Evolutionary conservation across 176 grass and related monocot genomes (phyloP), one percentile per base, ranked within the genome.

Genomic region (Aegilops tauschii): DNA sequence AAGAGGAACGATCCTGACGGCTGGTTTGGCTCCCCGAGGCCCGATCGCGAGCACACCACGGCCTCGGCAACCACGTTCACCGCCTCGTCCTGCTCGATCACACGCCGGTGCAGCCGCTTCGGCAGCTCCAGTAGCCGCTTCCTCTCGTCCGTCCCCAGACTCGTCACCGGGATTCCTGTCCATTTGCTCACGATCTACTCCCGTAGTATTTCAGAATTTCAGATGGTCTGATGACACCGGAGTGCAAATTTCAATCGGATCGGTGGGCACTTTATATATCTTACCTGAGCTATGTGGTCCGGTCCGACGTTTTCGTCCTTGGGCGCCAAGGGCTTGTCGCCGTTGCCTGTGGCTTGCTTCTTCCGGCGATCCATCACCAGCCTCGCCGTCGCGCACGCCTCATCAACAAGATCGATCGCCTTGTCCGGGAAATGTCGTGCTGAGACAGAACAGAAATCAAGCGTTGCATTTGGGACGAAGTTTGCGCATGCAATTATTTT

Each of bases 1-100:
- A 98, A 98, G 44, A 98, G 90, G 86, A 98, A 98, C 0, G 96
- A 98, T 3, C 96, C 96, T 16, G 93, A 95, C 1, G 96, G 96
- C 64, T 98, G 96, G 83, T 94, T 92, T 0, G 93, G 96, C 62
- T 93, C 81, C 3, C 96, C 93, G 13, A 98, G 88, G 18, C 96
- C 93, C 14, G 96, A 93, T 18, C 96, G 83, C 12, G 96, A 98
- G 73, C 96, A 90, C 35, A 98, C 36, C 78, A 95, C 93, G 58
- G 93, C 96, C 75, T 98, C 96, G 0, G 93, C 90, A 3, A 98
- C 96, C 0, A 88, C 86, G 81, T 84, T 88, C 25, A 98, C 96
- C 0, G 96, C 96, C 36, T 86, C 86, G 6, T 84, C 32, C 50
- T 92, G 91, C 9, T 88, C 87, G 11, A 92, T 74, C 5, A 92